phyloP scores from a whole-genome alignment of 805 yeast species.

The Yamadazyma laniorum region DNA sequence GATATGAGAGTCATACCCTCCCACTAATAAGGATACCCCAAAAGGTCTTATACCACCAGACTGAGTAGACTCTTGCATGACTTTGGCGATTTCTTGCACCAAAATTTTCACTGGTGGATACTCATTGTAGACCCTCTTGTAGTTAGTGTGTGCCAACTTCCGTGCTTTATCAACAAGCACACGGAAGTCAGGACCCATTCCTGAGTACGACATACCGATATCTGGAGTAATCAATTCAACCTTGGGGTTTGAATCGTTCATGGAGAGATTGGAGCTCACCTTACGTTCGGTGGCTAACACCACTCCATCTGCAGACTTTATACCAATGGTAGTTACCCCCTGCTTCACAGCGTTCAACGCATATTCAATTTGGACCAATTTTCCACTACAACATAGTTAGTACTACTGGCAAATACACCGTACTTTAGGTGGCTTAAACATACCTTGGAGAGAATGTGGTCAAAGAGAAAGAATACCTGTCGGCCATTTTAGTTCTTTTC shows the following conservation, averaged over 20 bases:
- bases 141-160: constrained; percentile 87
- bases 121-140: constrained; percentile 91
- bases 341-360: constrained; percentile 97
- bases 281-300: constrained; percentile 97
- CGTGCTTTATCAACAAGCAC: constrained; percentile 92
- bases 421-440: constrained; percentile 34
- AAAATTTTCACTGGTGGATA: constrained; percentile 94
- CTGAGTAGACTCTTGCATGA: constrained; percentile 98
- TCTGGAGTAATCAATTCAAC: constrained; percentile 87
- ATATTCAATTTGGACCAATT: constrained; percentile 95
- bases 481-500: constrained; percentile 67
- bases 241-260: constrained; percentile 72
- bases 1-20: constrained; percentile 83
- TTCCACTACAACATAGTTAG: constrained; percentile 60
- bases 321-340: constrained; percentile 96
- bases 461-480: constrained; percentile 94
- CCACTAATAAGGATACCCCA: constrained; percentile 91
- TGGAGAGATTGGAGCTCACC: constrained; percentile 72
- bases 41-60: constrained; percentile 99
- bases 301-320: constrained; percentile 90
- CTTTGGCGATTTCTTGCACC: constrained; percentile 91
- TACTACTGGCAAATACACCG: neutral
- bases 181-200: constrained; percentile 99
- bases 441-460: constrained; percentile 97
- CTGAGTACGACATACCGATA: constrained; percentile 94